These are phyloP conservation scores for Nannizziopsis barbatae DNA, from an alignment of 2,329 filamentous ascomycete genomes.

Conservation along the genomic window DNA sequence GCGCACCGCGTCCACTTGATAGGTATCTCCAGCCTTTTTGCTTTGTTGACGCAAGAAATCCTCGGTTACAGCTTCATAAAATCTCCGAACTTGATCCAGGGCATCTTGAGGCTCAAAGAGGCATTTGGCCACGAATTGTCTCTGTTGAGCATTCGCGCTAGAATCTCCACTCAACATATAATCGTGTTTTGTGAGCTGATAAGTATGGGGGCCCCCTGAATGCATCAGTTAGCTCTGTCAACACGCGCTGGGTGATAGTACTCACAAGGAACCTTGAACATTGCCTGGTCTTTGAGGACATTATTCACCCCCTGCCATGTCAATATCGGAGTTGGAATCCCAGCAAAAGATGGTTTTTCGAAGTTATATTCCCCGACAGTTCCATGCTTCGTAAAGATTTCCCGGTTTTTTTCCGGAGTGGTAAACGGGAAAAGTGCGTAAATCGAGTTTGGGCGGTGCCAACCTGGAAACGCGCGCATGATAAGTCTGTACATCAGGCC, in stretches of 20 bases:
- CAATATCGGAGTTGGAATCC: conserved; percentile 10
- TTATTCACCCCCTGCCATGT: conserved; percentile 15
- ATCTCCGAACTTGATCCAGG: conserved; percentile 14
- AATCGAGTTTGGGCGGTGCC: conserved; percentile 22
- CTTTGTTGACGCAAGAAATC: conserved; percentile 26
- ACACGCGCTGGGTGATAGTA: not conserved
- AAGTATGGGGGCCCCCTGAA: conserved; percentile 12
- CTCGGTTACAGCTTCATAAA: conserved; percentile 16
- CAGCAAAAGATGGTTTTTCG: conserved; percentile 12
- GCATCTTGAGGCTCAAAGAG: conserved; percentile 12
- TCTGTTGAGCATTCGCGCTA: conserved; percentile 16
- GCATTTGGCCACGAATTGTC: conserved; percentile 16
- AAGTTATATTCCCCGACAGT: conserved; percentile 13
- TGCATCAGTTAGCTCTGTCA: conserved; percentile 14
- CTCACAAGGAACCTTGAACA: conserved; percentile 16
- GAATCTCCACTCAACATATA: conserved; percentile 20
- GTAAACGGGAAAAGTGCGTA: conserved; percentile 22
- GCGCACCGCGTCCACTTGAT: conserved; percentile 20
- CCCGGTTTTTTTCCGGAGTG: conserved; percentile 19
- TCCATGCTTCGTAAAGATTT: conserved; percentile 18
- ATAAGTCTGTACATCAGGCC: conserved; percentile 22
- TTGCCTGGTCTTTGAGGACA: conserved; percentile 17
- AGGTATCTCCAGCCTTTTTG: conserved; percentile 31
- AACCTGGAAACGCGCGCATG: conserved; percentile 21
- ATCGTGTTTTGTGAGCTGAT: conserved; percentile 11